phyloP scores from a whole-genome alignment of 1,284 basidiomycete species.

The Papiliotrema fonsecae region DNA sequence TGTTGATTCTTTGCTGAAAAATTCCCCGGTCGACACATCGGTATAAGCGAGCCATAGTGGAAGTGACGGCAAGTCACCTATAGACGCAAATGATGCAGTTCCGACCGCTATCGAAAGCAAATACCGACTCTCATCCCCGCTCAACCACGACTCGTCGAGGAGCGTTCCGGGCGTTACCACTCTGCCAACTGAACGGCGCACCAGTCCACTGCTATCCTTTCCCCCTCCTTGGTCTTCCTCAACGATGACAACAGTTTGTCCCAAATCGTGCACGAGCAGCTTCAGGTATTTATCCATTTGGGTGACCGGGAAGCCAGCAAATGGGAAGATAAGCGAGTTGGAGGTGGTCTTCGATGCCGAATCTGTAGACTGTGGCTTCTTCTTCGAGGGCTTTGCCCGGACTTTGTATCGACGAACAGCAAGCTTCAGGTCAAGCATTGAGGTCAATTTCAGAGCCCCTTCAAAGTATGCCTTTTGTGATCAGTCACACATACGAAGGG shows the following conservation, averaged over 20 bases:
- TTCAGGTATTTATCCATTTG: conserved; percentile 83
- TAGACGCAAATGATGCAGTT: conserved; percentile 8
- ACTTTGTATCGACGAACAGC: conserved; percentile 45
- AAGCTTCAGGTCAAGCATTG: conserved; percentile 55
- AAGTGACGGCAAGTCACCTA: conserved; percentile 3
- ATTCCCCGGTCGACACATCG: conserved; percentile 91
- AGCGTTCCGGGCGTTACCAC: conserved; percentile 88
- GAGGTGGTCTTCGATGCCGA: neutral
- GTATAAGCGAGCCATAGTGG: conserved; percentile 73
- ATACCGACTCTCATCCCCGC: conserved; percentile 80
- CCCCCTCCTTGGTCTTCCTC: conserved; percentile 66
- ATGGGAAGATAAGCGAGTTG: conserved; percentile 54
- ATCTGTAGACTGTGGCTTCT: neutral
- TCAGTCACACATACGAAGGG: conserved; percentile 14
- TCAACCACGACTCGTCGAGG: conserved; percentile 81
- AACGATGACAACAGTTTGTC: conserved; percentile 80
- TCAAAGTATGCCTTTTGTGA: conserved; percentile 78
- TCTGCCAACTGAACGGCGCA: conserved; percentile 65
- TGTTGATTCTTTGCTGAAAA: conserved; percentile 66
- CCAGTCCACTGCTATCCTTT: conserved; percentile 7
- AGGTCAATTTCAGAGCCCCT: conserved; percentile 73
- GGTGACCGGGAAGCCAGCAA: conserved; percentile 81
- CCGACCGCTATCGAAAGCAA: conserved; percentile 63
- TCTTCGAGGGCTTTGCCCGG: neutral
- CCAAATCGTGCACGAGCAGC: conserved; percentile 72